Conservation (phyloP, 2,329 filamentous ascomycete genomes). For the Zalaria sp. region DNA sequence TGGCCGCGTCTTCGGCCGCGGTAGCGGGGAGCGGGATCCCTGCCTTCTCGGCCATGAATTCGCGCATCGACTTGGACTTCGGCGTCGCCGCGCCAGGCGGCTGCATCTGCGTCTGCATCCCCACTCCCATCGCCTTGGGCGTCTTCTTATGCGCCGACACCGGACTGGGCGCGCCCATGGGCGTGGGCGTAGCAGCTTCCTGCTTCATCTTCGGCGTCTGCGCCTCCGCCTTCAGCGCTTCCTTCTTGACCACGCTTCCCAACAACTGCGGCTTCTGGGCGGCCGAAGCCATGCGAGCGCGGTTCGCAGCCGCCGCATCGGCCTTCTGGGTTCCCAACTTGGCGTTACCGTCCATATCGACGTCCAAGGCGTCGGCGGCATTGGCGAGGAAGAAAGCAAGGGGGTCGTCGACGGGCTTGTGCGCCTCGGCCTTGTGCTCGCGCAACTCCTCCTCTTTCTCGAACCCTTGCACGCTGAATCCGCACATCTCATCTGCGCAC, state of each 20-base stretch:
- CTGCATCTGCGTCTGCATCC: conserved; percentile 9
- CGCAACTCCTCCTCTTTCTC: conserved; percentile 39
- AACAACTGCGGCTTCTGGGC: conserved; percentile 10
- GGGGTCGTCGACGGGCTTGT: conserved; percentile 40
- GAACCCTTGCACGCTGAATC: conserved; percentile 40
- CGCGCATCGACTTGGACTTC: conserved; percentile 14
- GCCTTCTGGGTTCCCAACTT: conserved; percentile 17
- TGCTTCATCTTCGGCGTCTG: conserved; percentile 18
- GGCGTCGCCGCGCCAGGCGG: conserved; percentile 7
- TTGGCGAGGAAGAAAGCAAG: conserved; percentile 42
- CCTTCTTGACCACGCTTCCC: conserved; percentile 13
- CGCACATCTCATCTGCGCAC: conserved; percentile 36
- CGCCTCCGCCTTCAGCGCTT: conserved; percentile 12
- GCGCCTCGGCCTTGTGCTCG: conserved; percentile 38
- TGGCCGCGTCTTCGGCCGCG: conserved; percentile 8
- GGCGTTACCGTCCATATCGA: conserved; percentile 33
- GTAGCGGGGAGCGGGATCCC: conserved; percentile 7
- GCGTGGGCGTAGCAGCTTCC: conserved; percentile 21
- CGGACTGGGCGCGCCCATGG: conserved; percentile 12
- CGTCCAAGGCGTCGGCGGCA: conserved; percentile 30
- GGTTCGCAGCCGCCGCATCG: conserved; percentile 10
- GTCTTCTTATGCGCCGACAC: conserved; percentile 23
- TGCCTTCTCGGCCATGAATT: conserved; percentile 8
- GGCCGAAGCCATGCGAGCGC: conserved; percentile 10
- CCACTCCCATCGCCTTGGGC: conserved; percentile 4